Evolutionary conservation across 1,284 basidiomycete genomes (phyloP), one percentile per base, ranked within the genome.

Genomic region (Puccinia polysora): DNA sequence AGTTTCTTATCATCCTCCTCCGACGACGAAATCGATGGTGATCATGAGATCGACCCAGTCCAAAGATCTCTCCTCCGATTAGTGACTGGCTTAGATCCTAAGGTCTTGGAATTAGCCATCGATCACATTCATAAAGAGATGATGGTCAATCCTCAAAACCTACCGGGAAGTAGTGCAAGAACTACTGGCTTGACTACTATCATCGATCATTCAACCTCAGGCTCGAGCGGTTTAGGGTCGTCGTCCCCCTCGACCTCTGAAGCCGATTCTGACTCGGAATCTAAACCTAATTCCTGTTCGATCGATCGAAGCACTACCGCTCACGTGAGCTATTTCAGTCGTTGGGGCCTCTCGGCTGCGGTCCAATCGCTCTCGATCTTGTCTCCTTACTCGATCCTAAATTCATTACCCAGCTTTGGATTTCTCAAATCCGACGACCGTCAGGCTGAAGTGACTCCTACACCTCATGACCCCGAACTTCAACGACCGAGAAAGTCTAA

Each of bases 51-150:
- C 32, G n/a, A 36, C 4, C 28, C 3, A 10, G 4, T 15, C 34
- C 20, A 38, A 3, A 14, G 20, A 6, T 14, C 58, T 12, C 38
- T 60, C 15, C 8, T 60, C 4, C n/a, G 43, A 28, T 38, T 60
- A 1, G 38, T 60, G 5, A 38, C 34, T 6, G 58, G 58, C 4
- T 23, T 60, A 10, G 38, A 60, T 45, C 58, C 58, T 1, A 18
- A 43, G 6, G 58, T 60, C 18, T 60, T 60, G 23, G 43, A 60
- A 23, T 23, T 60, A 4, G 58, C 58, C 20, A 45, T 60, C 23
- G 58, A 60, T 20, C 36, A 34, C 7, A 60, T 60, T 38, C 2
- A 45, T 34, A 34, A 14, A 3, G 36, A 60, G 58, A 60, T 60
- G 58, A 34, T 7, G 14, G 58, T 40, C 14, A 12, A 5, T 60